phyloP scores from a whole-genome alignment of 202 grass and related monocot genomes.

The Zizania palustris region DNA sequence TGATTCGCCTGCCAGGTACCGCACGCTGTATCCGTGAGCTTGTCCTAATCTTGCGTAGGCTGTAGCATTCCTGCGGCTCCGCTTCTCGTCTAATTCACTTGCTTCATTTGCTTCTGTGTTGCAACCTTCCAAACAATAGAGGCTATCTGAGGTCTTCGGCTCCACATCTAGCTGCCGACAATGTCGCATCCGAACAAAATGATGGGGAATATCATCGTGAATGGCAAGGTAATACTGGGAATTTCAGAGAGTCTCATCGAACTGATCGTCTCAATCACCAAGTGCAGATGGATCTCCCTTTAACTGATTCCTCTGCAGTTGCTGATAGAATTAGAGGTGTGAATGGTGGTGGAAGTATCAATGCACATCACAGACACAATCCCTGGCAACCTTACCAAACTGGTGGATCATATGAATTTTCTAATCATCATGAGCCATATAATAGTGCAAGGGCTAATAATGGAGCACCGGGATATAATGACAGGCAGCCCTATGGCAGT shows the following conservation, averaged over 20 bases:
- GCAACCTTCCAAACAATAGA: constrained; percentile 45
- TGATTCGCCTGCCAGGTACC: constrained; percentile 45
- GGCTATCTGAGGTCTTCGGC: constrained; percentile 31
- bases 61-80: background rate
- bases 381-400: constrained; percentile 2
- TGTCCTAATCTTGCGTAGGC: background rate
- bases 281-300: constrained; percentile 42
- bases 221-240: constrained; percentile 10
- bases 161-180: constrained; percentile 38
- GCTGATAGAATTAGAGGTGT: constrained; percentile 33
- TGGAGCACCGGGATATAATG: constrained; percentile 30
- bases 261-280: constrained; percentile 31
- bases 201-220: constrained; percentile 49
- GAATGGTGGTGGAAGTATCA: constrained; percentile 17
- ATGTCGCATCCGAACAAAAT: constrained; percentile 50
- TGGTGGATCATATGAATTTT: background rate
- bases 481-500: constrained; percentile 38
- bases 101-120: background rate
- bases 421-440: constrained; percentile 37
- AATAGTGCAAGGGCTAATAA: constrained; percentile 24
- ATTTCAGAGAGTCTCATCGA: constrained; percentile 29
- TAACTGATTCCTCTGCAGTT: constrained; percentile 35
- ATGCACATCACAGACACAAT: constrained; percentile 33
- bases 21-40: background rate
- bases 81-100: background rate